Percentiles rank a stretch among this genome's conserved stretches.
Conservation (phyloP, 331 rosid species). For the Malus hybrid region DNA sequence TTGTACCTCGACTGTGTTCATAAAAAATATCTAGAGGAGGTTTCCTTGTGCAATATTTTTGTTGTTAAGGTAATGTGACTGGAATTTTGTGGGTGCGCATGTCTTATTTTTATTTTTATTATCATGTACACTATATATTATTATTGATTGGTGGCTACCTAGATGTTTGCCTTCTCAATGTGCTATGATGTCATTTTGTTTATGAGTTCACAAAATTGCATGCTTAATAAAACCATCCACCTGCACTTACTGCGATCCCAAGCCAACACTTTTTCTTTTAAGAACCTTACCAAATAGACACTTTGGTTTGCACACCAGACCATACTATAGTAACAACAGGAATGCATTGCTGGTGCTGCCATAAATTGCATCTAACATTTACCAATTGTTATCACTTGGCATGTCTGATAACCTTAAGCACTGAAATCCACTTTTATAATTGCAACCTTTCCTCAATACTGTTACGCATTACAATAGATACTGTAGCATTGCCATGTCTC, state of each 20-base stretch:
- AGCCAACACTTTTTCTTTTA: neutral
- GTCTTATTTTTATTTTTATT: neutral
- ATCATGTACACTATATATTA: neutral
- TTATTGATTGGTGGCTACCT: neutral
- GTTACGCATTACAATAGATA: neutral
- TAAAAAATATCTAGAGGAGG: slow-evolving; percentile 93
- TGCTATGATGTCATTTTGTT: neutral
- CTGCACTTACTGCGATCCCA: neutral
- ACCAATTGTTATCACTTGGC: neutral
- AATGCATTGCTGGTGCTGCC: neutral
- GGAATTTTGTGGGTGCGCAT: neutral
- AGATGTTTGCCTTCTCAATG: neutral
- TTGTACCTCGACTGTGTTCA: slow-evolving; percentile 87
- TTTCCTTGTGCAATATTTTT: slow-evolving; percentile 88
- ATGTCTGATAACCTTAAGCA: neutral
- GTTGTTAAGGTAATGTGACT: slow-evolving; percentile 72
- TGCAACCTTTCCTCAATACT: neutral
- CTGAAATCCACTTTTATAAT: neutral
- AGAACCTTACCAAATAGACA: neutral
- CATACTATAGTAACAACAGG: neutral
- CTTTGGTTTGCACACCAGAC: neutral
- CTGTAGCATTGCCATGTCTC: neutral
- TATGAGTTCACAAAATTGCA: neutral
- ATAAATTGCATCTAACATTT: neutral
- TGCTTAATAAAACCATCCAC: neutral